Evolutionary conservation across 2,329 filamentous ascomycete genomes (phyloP), one percentile per base, ranked within the genome.

Genomic region (Colletotrichum sp.): DNA sequence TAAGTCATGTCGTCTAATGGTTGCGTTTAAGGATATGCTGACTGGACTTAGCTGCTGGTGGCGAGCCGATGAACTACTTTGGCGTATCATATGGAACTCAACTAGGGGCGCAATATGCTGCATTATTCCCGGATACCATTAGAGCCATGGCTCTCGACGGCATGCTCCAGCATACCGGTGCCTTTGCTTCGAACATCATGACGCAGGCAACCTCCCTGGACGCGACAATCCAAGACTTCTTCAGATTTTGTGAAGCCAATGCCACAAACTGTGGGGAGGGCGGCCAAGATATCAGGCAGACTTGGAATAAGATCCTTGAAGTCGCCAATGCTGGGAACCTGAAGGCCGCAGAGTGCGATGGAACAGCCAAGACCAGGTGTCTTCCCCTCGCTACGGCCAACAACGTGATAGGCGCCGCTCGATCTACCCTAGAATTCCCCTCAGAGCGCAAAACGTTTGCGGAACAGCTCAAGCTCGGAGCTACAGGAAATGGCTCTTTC

Each of bases 81-180:
- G 73, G 73, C 4, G 24, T 76, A 4, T 76, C 73, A 3, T 76
- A 76, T n/a, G 73, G 73, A 18, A 76, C 73, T 3, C 73, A 76
- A 6, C 16, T 76, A 6, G 73, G 73, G 2, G 73, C 73, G 4
- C 73, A 76, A 1, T 76, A 68, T 21, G 69, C 73, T 8, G 73
- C 73, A 7, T 24, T 76, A 1, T 76, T 76, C 16, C 73, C 73
- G 2, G 16, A n/a, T 0, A 21, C 36, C 7, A 64, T 76, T 5
- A 39, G 73, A 34, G 73, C 73, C 16, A 76, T 76, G 73, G 73
- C 73, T 4, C 57, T 76, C 12, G 73, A 76, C 34, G 73, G 73
- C 18, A 73, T 76, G 36, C 21, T 76, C 12, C 73, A 76, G 39
- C 73, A 76, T 8, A 76, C 73, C 2, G 73, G 73, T 8, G 49